Evolutionary conservation across 768 basidiomycete species (phyloP).

Genomic region (Rhizopogon vinicolor): DNA sequence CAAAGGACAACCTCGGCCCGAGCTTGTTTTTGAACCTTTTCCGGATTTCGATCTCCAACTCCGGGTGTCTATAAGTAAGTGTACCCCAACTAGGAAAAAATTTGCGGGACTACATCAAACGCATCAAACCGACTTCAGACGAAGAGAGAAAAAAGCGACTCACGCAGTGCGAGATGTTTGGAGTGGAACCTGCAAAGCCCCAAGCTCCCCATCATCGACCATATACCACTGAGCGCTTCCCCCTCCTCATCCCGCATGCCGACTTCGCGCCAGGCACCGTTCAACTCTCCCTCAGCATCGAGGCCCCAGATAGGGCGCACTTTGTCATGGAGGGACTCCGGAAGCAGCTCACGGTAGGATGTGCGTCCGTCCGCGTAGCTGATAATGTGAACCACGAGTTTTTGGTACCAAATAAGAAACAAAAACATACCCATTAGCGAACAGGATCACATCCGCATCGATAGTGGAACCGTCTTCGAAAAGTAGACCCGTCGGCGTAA

Average conservation of each 20-base stretch:
- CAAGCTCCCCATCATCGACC: constrained; percentile 63
- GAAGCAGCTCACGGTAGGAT: constrained; percentile 13
- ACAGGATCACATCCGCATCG: constrained; percentile 45
- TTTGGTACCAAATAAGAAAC: neutral
- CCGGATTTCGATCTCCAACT: no score
- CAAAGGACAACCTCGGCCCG: no score
- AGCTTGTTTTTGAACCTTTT: no score
- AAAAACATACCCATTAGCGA: constrained; percentile 40
- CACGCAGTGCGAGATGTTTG: constrained; percentile 61
- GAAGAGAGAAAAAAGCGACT: constrained; percentile 21
- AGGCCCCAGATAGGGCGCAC: constrained; percentile 25
- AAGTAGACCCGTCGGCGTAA: constrained; percentile 33
- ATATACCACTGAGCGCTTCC: constrained; percentile 23
- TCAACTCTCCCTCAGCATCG: constrained; percentile 27
- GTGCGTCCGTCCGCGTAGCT: constrained; percentile 18
- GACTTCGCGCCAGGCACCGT: constrained; percentile 36
- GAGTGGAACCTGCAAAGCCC: constrained; percentile 64
- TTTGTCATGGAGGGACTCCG: constrained; percentile 9
- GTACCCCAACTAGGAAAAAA: no score
- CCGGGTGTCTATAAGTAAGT: no score
- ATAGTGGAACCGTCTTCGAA: constrained; percentile 39
- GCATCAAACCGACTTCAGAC: neutral
- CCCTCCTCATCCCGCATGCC: constrained; percentile 30
- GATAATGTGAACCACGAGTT: neutral
- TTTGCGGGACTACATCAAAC: neutral